Conservation (phyloP, 139 green algal genomes). For the Tetratostichococcus sp. region DNA sequence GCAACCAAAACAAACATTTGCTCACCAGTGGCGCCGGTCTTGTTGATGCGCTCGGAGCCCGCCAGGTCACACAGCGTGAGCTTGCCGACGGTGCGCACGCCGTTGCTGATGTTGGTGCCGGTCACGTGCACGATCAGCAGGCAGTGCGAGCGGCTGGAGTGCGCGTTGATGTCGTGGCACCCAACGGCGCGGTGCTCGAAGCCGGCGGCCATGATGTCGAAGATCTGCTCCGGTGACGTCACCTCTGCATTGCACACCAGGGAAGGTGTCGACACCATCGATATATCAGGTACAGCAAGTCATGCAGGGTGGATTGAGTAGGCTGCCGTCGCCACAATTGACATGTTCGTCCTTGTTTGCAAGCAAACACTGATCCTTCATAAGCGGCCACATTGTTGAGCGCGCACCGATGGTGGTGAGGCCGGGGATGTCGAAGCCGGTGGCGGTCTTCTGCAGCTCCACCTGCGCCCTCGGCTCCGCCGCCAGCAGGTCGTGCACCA, state of each 20-base stretch:
- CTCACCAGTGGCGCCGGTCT: slow-evolving; percentile 28
- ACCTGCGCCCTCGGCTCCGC: slow-evolving; percentile 8
- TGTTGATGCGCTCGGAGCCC: slow-evolving; percentile 29
- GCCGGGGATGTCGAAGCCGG: slow-evolving; percentile 26
- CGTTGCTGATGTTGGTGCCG: slow-evolving; percentile 20
- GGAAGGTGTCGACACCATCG: no score
- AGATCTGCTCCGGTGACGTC: slow-evolving; percentile 29
- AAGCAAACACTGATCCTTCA: no score
- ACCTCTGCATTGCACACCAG: slow-evolving; percentile 31
- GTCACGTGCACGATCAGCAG: slow-evolving; percentile 60
- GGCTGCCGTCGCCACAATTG: no score
- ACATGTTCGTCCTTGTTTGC: no score
- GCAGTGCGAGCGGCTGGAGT: slow-evolving; percentile 61
- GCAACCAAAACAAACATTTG: not conserved
- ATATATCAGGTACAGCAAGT: no score
- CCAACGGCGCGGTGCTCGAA: slow-evolving; percentile 27
- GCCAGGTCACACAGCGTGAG: slow-evolving; percentile 36
- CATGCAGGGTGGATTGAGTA: no score
- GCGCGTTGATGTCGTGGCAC: slow-evolving; percentile 72
- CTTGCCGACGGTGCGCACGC: slow-evolving; percentile 26
- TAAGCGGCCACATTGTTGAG: no score
- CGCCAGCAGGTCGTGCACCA: slow-evolving; percentile 26
- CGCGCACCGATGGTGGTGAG: slow-evolving; percentile 19
- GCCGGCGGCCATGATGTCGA: slow-evolving; percentile 34
- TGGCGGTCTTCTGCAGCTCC: slow-evolving; percentile 23